Conservation (phyloP, 495 filamentous ascomycete species). For the Lepidopterella palustris region DNA sequence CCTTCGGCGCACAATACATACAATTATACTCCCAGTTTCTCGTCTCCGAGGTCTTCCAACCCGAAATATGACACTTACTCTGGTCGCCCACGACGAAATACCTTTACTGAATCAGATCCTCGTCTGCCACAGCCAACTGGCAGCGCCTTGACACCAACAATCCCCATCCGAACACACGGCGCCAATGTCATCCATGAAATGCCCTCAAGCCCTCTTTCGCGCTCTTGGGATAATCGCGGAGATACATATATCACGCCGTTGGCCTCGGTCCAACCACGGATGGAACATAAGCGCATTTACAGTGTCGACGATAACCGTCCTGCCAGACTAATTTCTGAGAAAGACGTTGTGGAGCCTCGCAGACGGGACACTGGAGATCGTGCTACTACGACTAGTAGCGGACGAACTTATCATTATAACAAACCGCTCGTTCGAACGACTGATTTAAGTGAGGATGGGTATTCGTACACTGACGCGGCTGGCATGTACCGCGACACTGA, state of each 20-base stretch:
- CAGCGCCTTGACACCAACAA: constrained; percentile 2
- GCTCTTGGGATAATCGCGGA: constrained; percentile 19
- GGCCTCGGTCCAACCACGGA: constrained; percentile 19
- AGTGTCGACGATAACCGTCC: constrained; percentile 32
- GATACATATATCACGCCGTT: constrained; percentile 28
- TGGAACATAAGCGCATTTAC: constrained; percentile 36
- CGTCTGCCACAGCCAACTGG: background rate
- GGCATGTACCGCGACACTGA: background rate
- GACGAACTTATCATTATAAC: constrained; percentile 30
- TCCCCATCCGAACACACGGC: constrained; percentile 21
- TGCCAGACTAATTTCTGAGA: constrained; percentile 22
- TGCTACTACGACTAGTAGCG: constrained; percentile 17
- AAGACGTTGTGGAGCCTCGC: constrained; percentile 18
- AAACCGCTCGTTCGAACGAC: constrained; percentile 12
- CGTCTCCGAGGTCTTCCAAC: constrained; percentile 6
- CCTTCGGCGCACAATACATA: constrained; percentile 9
- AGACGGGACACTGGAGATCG: constrained; percentile 22
- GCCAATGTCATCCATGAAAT: constrained; percentile 12
- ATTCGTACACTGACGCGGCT: constrained; percentile 3
- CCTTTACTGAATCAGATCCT: constrained; percentile 20
- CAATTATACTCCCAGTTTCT: constrained; percentile 13
- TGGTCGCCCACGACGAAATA: constrained; percentile 22
- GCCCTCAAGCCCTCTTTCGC: constrained; percentile 19
- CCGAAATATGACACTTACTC: constrained; percentile 24
- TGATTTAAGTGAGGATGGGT: constrained; percentile 32